Evolutionary conservation across 2,329 filamentous ascomycete species (phyloP), one percentile per base, ranked within the genome.

Genomic region (Penicillium sp.): DNA sequence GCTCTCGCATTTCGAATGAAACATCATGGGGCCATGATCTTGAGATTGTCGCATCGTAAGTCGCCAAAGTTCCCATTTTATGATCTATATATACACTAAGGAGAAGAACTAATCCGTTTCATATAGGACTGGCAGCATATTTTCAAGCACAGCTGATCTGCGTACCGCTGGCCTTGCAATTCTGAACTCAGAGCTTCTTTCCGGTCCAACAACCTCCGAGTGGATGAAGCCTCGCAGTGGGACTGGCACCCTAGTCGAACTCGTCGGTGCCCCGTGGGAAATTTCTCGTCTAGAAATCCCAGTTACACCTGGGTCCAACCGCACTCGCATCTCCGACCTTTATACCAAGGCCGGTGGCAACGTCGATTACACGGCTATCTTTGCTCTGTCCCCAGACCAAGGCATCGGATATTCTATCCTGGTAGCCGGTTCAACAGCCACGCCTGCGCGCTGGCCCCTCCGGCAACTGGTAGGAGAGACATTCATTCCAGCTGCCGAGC

Each of bases 151-250:
- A 4, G 46, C 36, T n/a, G 51, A 54, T 7, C 51, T 54, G 15
- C 46, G 51, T 12, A 26, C 29, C 3, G 42, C 37, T 29, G 51
- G 51, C 23, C 51, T 54, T 12, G 41, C 51, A 1, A 54, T 54
- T n/a, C 29, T 54, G 3, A 46, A 54, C 21, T 54, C 51, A 13
- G 51, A 44, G 6, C 24, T 54, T 3, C 36, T 54, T 12, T 50
- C 51, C 0, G 34, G 34, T 8, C 34, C 51, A 23, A 46, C 43
- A 9, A 50, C 32, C 3, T 47, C 51, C 24, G 42, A 50, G 26
- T 54, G 51, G 51, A 54, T 54, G 51, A 54, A 54, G n/a, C 51
- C 51, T 12, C 51, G 39, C 24, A 50, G 51, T 21, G 51, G 42
- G 7, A 54, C 51, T 2, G 46, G 51, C 2, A 32, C 21, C 3